Evolutionary conservation across 2,329 filamentous ascomycete species (phyloP), one percentile per base, ranked within the genome.

Genomic region (Aspergillus sp.): DNA sequence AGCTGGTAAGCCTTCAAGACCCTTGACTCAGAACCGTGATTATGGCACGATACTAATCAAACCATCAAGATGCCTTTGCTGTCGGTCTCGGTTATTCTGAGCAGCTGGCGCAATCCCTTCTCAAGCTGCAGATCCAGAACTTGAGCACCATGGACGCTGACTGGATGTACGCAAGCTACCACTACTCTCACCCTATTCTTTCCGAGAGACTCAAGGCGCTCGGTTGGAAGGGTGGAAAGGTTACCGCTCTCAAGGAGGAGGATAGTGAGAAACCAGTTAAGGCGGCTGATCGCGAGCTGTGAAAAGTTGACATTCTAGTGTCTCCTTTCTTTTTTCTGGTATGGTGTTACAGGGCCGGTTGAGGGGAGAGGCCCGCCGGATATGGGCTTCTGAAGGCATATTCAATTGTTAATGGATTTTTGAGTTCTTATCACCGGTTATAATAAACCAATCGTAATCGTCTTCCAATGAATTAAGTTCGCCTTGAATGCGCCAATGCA

Each of bases 41-140:
- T 48, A 38, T 30, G 55, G 23, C 41, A 64, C 65, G 55, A 67
- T 64, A 59, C 65, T 72, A 58, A 72, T 64, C 59, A 48, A 54
- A n/a, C 32, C 57, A 25, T 60, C 12, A 8, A 86, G 87, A 99
- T 79, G 87, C 85, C 21, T 99, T 99, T 74, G 95, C 94, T 59
- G 85, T 89, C 68, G 84, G 88, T 53, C 88, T 97, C 9, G 95
- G 95, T 56, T 97, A 94, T 80, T 87, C 89, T 55, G 81, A 86
- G 49, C 89, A 97, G 76, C 88, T 99, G 55, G 92, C 93, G 47
- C 84, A 87, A 64, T 95, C 92, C 21, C 86, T 99, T 65, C 92
- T 99, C 80, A 97, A 97, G 82, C 90, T 99, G 55, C 96, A 99
- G 80, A 92, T 97, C 72, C 93, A 98, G 82, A 99, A 99, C 75